Evolutionary conservation across 495 filamentous ascomycete genomes (phyloP).

Genomic region (Terfezia boudieri): DNA sequence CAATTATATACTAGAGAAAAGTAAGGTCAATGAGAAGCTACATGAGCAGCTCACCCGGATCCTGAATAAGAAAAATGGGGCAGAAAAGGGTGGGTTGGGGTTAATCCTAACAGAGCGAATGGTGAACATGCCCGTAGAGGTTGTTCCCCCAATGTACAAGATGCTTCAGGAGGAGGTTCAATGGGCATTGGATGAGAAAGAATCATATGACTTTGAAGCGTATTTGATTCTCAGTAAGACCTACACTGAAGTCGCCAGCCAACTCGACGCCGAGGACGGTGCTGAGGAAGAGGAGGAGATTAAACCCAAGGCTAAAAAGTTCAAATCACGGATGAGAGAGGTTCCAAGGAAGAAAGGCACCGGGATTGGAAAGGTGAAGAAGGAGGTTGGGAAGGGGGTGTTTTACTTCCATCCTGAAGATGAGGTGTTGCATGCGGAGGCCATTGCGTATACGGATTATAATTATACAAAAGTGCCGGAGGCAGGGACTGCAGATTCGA

Average conservation of each 20-base stretch:
- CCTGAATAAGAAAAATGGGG: slow-evolving; percentile 11
- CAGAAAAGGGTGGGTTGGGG: slow-evolving; percentile 36
- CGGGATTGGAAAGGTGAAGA: slow-evolving; percentile 27
- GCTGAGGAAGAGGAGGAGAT: slow-evolving; percentile 1
- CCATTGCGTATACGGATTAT: slow-evolving; percentile 27
- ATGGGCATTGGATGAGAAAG: slow-evolving; percentile 71
- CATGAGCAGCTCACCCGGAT: slow-evolving; percentile 28
- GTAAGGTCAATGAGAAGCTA: slow-evolving; percentile 29
- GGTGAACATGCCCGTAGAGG: slow-evolving; percentile 84
- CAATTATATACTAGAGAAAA: slow-evolving; percentile 46
- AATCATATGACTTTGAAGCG: slow-evolving; percentile 82
- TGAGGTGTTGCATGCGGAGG: slow-evolving; percentile 48
- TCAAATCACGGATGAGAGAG: background rate
- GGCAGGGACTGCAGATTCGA: slow-evolving; percentile 65
- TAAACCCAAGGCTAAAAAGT: background rate
- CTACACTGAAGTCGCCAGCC: slow-evolving; percentile 69
- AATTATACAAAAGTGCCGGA: slow-evolving; percentile 56
- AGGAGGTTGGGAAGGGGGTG: slow-evolving; percentile 19
- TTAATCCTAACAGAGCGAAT: slow-evolving; percentile 75
- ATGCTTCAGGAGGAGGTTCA: slow-evolving; percentile 87
- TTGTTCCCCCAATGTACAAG: slow-evolving; percentile 85
- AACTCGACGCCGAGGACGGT: slow-evolving; percentile 42
- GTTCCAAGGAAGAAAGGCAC: slow-evolving; percentile 53
- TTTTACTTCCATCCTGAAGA: slow-evolving; percentile 98
- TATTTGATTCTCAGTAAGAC: slow-evolving; percentile 79